phyloP scores from a whole-genome alignment of 164 flowering plant genomes.

The Cinnamomum chago region DNA sequence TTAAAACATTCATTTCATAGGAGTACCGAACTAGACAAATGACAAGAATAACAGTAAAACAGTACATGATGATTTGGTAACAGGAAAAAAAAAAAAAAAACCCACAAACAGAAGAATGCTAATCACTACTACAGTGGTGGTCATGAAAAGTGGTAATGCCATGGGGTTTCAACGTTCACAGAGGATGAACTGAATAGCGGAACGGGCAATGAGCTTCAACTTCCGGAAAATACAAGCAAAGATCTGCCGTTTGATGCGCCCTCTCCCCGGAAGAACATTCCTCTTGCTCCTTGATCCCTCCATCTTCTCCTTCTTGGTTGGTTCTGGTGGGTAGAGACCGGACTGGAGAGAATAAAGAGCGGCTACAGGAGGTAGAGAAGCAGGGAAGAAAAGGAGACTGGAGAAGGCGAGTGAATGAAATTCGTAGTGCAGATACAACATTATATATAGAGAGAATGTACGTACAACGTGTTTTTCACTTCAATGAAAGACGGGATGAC shows the following conservation, averaged over 20 bases:
- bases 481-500: too few species aligned
- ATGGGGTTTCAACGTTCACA: neutral
- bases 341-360: too few species aligned
- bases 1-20: too few species aligned
- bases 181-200: neutral
- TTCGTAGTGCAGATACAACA: too few species aligned
- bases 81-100: neutral
- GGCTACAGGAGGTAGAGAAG: neutral
- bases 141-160: neutral
- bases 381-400: neutral
- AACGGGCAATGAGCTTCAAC: neutral
- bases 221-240: neutral
- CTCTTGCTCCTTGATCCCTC: neutral
- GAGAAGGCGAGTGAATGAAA: too few species aligned
- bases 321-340: too few species aligned
- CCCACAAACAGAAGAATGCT: too few species aligned
- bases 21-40: too few species aligned
- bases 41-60: neutral
- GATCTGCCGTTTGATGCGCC: neutral
- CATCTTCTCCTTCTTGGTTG: neutral
- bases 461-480: too few species aligned
- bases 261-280: neutral
- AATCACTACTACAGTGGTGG: too few species aligned
- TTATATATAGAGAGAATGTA: too few species aligned
- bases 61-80: neutral